phyloP scores from a whole-genome alignment of 352 stramenopile species.

The Phytophthora quininea region DNA sequence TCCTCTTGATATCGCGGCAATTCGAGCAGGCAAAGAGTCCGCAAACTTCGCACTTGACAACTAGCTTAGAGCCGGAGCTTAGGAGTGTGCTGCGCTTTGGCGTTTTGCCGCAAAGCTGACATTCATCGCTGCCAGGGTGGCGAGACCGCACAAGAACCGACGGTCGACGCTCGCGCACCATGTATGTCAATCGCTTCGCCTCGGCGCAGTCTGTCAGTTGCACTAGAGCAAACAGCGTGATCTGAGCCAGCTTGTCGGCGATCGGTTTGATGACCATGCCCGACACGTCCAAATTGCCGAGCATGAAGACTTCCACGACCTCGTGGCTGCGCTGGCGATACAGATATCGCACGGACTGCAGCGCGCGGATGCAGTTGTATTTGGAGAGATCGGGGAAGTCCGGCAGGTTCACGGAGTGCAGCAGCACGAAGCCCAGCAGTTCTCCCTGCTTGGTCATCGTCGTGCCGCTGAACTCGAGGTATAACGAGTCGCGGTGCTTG shows the following conservation, averaged over 20 bases:
- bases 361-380: conserved; percentile 55
- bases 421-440: conserved; percentile 50
- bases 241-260: conserved; percentile 35
- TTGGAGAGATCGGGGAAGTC: conserved; percentile 44
- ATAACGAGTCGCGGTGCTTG: conserved; percentile 56
- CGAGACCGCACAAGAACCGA: conserved; percentile 41
- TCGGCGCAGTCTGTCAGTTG: conserved; percentile 56
- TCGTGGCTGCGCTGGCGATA: conserved; percentile 51
- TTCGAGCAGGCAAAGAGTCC: conserved; percentile 54
- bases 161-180: conserved; percentile 42
- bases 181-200: conserved; percentile 52
- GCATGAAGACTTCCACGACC: conserved; percentile 61
- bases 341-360: conserved; percentile 49
- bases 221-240: conserved; percentile 45
- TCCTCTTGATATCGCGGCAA: conserved; percentile 48
- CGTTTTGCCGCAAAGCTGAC: conserved; percentile 48
- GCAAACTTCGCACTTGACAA: conserved; percentile 54
- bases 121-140: conserved; percentile 29
- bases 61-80: conserved; percentile 38
- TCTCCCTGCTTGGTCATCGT: conserved; percentile 40
- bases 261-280: conserved; percentile 47
- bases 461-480: conserved; percentile 51
- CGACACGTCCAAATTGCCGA: conserved; percentile 41
- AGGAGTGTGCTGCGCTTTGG: conserved; percentile 43
- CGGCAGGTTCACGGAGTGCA: conserved; percentile 57